Percentiles rank a stretch among this genome's conserved stretches.
These are phyloP conservation scores for Metarhizium album DNA, from an alignment of 2,329 filamentous ascomycete species.

Conservation along the genomic window DNA sequence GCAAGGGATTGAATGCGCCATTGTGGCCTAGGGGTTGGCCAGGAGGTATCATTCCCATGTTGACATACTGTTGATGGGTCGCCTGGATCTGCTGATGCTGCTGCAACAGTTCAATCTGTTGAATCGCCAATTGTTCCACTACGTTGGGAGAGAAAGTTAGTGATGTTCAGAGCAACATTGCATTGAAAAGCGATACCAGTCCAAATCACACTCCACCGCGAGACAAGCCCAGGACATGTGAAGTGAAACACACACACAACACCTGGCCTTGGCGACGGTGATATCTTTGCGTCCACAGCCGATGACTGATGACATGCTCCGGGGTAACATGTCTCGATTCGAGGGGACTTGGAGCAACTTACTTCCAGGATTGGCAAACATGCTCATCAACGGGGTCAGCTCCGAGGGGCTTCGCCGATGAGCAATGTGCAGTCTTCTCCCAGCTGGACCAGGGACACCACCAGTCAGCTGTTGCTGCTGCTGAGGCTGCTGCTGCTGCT, in stretches of 20 bases:
- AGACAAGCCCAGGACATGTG: not conserved
- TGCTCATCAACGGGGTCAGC: constrained; percentile 95
- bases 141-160: constrained; percentile 9
- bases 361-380: constrained; percentile 58
- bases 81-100: constrained; percentile 96
- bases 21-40: constrained; percentile 65
- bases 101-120: constrained; percentile 94
- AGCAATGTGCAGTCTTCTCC: constrained; percentile 90
- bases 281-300: not conserved
- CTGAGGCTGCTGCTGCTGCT: constrained; percentile 40
- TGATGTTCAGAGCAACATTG: not conserved
- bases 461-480: constrained; percentile 38
- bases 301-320: not conserved
- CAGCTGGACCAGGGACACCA: constrained; percentile 61
- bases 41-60: constrained; percentile 87
- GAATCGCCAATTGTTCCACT: constrained; percentile 97
- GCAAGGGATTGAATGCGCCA: constrained; percentile 64
- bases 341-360: constrained; percentile 27
- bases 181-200: not conserved
- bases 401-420: constrained; percentile 95
- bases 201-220: not conserved
- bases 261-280: not conserved
- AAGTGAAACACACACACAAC: too few relatives aligned
- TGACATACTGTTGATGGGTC: constrained; percentile 94
- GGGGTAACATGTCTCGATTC: not conserved